These are phyloP conservation scores for Selaginella tamariscina DNA, from an alignment of 75 land plant genomes.

Conservation along the genomic window DNA sequence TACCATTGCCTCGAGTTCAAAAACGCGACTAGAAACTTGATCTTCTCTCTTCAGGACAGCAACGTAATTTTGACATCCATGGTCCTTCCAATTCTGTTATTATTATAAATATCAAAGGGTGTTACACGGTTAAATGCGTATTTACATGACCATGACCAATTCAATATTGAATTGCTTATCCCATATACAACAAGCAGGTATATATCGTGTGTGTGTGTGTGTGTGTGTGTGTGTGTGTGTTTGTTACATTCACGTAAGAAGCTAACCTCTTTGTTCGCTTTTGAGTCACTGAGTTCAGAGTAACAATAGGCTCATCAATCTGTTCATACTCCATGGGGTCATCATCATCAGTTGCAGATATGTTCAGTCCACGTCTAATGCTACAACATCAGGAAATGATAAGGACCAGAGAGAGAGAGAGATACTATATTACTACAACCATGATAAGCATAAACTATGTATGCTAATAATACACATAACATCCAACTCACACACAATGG, in stretches of 20 bases:
- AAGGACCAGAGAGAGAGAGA: no score
- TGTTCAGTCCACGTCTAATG: no score
- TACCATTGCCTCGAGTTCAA: background rate
- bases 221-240: no score
- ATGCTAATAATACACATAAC: constrained; percentile 25
- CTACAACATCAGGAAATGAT: no score
- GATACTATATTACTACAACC: no score
- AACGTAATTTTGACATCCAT: constrained; percentile 7
- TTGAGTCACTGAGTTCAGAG: constrained; percentile 34
- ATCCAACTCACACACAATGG: constrained; percentile 30
- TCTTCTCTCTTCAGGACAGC: background rate
- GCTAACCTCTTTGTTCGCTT: constrained; percentile 47
- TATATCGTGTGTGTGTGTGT: no score
- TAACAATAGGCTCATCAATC: constrained; percentile 19
- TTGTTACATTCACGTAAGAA: no score
- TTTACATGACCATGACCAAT: no score
- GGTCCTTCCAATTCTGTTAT: background rate
- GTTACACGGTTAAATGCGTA: background rate
- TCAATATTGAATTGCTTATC: no score
- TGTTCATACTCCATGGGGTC: no score
- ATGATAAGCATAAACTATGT: constrained; percentile 20
- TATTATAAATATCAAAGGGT: background rate
- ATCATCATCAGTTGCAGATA: no score
- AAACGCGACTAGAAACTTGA: background rate
- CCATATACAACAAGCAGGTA: no score